These are phyloP conservation scores for Aspergillus clavatus DNA, from an alignment of 2,329 filamentous ascomycete species.

Conservation along the genomic window DNA sequence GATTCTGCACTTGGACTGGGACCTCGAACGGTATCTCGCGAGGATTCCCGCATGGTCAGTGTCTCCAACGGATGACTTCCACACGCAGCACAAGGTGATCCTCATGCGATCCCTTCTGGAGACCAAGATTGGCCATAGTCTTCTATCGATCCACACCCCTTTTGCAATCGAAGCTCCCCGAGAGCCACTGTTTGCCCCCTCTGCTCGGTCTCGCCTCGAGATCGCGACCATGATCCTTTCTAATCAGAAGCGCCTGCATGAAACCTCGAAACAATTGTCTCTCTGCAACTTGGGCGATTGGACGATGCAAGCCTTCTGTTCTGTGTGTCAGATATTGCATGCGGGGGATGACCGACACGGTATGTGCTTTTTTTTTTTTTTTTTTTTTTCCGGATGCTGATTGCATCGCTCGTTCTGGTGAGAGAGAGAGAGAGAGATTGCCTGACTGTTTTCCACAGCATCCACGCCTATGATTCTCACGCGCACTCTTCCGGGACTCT, in stretches of 20 bases:
- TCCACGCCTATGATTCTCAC: conserved; percentile 16
- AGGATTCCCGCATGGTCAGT: conserved; percentile 31
- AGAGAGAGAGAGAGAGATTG: no score
- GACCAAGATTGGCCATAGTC: conserved; percentile 31
- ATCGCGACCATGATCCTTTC: conserved; percentile 35
- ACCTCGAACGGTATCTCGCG: conserved; percentile 32
- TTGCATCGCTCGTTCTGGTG: no score
- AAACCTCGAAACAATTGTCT: conserved; percentile 29
- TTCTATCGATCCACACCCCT: conserved; percentile 38
- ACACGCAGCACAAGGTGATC: conserved; percentile 23
- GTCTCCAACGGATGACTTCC: conserved; percentile 15
- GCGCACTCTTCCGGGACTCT: conserved; percentile 26
- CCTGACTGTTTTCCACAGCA: conserved; percentile 1
- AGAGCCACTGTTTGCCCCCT: conserved; percentile 32
- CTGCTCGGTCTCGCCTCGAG: conserved; percentile 33
- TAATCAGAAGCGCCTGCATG: conserved; percentile 31
- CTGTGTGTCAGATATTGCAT: conserved; percentile 36
- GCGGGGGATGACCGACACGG: conserved; percentile 19
- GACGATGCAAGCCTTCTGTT: conserved; percentile 35
- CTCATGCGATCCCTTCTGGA: conserved; percentile 34
- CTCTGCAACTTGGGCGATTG: conserved; percentile 34
- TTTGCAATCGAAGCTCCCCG: conserved; percentile 33
- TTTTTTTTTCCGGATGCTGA: no score
- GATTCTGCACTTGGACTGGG: conserved; percentile 36
- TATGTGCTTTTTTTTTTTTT: conserved; percentile 14